Evolutionary conservation across 139 green algal species (phyloP).

Genomic region (Chara braunii): DNA sequence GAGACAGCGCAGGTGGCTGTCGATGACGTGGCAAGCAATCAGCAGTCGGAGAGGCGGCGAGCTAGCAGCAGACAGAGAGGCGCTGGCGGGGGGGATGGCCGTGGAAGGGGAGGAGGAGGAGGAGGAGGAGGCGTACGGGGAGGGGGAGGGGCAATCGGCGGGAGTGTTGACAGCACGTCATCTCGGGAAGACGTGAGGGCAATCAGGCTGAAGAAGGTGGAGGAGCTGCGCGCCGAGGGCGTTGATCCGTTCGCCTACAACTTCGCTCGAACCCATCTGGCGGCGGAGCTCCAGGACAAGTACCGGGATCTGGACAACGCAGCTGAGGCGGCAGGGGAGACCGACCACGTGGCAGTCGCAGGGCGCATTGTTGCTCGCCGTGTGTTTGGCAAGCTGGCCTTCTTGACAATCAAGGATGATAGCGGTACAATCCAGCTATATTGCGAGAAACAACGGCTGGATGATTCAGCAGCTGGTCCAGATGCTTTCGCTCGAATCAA

Average conservation of each 20-base stretch:
- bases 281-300: slow-evolving; percentile 64
- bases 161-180: slow-evolving; percentile 4
- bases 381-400: slow-evolving; percentile 96
- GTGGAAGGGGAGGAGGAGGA: too few species aligned
- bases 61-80: too few species aligned
- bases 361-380: slow-evolving; percentile 79
- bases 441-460: slow-evolving; percentile 60
- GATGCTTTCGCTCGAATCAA: slow-evolving; percentile 70
- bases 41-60: too few species aligned
- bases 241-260: slow-evolving; percentile 85
- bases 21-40: too few species aligned
- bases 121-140: not conserved
- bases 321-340: slow-evolving; percentile 32
- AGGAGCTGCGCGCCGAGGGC: slow-evolving; percentile 56
- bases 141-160: not conserved
- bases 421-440: slow-evolving; percentile 82
- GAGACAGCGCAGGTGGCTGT: too few species aligned
- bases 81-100: too few species aligned
- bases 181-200: slow-evolving; percentile 17
- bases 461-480: slow-evolving; percentile 6
- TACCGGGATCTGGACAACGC: slow-evolving; percentile 57
- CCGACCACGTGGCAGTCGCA: slow-evolving; percentile 51
- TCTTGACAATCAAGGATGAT: slow-evolving; percentile 79
- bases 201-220: slow-evolving; percentile 7
- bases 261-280: slow-evolving; percentile 77